These are phyloP conservation scores for Auriscalpium orientale DNA, from an alignment of 768 basidiomycete species.

Conservation along the genomic window DNA sequence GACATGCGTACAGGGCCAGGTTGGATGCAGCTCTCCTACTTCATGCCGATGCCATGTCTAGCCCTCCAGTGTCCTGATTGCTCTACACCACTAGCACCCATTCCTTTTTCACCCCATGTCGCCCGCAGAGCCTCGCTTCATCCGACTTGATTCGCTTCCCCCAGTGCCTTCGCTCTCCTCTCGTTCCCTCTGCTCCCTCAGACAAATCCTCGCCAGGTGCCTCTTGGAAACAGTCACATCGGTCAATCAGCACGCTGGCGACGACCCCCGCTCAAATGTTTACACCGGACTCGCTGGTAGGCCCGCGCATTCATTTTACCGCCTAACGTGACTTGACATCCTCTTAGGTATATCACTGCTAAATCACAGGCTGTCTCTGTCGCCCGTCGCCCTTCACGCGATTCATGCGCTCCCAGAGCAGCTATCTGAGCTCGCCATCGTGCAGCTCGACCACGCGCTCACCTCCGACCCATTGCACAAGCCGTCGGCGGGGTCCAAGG, in stretches of 20 bases:
- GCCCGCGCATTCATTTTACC: not conserved
- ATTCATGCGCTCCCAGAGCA: not conserved
- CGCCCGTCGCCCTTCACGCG: not conserved
- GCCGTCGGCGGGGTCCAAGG: not conserved
- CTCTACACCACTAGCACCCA: too few species aligned
- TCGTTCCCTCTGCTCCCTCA: not conserved
- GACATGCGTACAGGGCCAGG: too few species aligned
- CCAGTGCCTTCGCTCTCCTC: not conserved
- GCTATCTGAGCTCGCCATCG: not conserved
- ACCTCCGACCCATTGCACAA: not conserved
- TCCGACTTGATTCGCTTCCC: not conserved
- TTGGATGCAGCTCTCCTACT: too few species aligned
- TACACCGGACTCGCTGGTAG: constrained; percentile 1
- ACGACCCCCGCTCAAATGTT: not conserved
- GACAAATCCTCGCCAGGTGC: not conserved
- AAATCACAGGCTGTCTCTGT: not conserved
- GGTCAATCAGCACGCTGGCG: not conserved
- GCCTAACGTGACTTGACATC: not conserved
- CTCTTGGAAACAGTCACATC: not conserved
- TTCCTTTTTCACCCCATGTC: too few species aligned
- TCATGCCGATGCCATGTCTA: too few species aligned
- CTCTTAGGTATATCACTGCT: not conserved
- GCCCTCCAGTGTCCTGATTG: too few species aligned
- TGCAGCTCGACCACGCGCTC: not conserved
- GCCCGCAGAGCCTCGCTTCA: not conserved